Percentiles rank a stretch among this genome's conserved stretches.
Evolutionary conservation across 2,329 filamentous ascomycete genomes (phyloP).

Genomic region (Bisporella sp.): DNA sequence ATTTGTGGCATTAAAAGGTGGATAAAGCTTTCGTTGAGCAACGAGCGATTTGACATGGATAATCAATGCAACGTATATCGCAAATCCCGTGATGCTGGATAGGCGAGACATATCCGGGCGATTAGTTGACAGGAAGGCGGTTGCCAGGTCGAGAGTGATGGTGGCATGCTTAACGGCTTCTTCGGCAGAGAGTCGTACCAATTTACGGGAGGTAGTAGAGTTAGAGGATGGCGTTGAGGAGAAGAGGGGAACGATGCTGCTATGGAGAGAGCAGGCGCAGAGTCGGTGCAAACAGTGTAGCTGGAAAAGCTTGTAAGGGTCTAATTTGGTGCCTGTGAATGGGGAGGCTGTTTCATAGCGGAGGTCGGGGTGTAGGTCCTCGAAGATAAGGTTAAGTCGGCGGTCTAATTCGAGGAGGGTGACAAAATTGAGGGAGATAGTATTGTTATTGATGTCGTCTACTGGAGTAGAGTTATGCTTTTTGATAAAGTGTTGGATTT

Average conservation of each 20-base stretch:
- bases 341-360: constrained; percentile 3
- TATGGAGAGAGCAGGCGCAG: constrained; percentile 8
- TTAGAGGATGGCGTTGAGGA: constrained; percentile 3
- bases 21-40: constrained; percentile 9
- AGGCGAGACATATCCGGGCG: constrained; percentile 7
- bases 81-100: constrained; percentile 9
- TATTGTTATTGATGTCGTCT: neutral
- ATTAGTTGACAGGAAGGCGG: constrained; percentile 5
- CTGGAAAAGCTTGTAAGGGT: constrained; percentile 7
- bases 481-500: constrained; percentile 12
- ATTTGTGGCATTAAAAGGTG: neutral
- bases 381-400: constrained; percentile 5
- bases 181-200: constrained; percentile 9
- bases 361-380: constrained; percentile 6
- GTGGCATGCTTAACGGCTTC: constrained; percentile 9
- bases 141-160: constrained; percentile 10
- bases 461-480: neutral
- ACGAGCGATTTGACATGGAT: constrained; percentile 12
- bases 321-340: constrained; percentile 3
- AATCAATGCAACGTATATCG: constrained; percentile 10
- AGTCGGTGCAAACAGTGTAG: constrained; percentile 10
- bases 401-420: constrained; percentile 3
- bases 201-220: constrained; percentile 6
- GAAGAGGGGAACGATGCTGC: constrained; percentile 12
- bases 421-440: constrained; percentile 3